phyloP scores from a whole-genome alignment of 2,329 filamentous ascomycete genomes.

The Conoideocrella luteorostrata region DNA sequence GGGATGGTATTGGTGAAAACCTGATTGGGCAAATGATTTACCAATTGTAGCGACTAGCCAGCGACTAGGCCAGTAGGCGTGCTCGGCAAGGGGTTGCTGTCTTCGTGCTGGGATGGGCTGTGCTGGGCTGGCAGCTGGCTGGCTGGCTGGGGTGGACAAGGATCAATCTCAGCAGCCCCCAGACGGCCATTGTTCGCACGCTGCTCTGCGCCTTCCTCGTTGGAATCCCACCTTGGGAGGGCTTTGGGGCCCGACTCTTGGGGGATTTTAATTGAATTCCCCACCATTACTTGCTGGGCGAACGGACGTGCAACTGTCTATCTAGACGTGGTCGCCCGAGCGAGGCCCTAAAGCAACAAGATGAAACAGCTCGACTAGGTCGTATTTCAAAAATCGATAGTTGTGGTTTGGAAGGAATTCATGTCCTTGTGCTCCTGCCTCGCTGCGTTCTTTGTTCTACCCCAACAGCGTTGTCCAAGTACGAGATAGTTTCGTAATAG shows the following conservation, averaged over 20 bases:
- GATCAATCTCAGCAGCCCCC: background rate
- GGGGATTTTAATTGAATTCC: constrained; percentile 3
- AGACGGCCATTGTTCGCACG: background rate
- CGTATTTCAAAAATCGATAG: too few species aligned
- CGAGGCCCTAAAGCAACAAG: too few species aligned
- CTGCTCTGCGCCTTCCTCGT: background rate
- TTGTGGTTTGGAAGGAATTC: too few species aligned
- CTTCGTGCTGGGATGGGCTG: too few species aligned
- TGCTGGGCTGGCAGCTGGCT: too few species aligned
- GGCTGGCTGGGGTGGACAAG: background rate
- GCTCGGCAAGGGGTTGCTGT: constrained; percentile 3
- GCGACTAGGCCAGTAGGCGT: background rate
- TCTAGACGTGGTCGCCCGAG: background rate
- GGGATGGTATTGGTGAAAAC: background rate
- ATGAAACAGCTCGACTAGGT: too few species aligned
- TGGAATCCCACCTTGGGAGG: background rate
- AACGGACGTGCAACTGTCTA: background rate
- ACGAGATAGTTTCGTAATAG: too few species aligned
- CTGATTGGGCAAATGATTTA: constrained; percentile 5
- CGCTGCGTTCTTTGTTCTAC: too few species aligned
- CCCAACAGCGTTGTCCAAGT: too few species aligned
- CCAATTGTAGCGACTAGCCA: constrained; percentile 1
- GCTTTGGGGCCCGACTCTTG: background rate
- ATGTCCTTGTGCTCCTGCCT: too few species aligned
- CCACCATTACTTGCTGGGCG: background rate